phyloP scores from a whole-genome alignment of 345 rosid genomes.

The Aethionema arabicum region DNA sequence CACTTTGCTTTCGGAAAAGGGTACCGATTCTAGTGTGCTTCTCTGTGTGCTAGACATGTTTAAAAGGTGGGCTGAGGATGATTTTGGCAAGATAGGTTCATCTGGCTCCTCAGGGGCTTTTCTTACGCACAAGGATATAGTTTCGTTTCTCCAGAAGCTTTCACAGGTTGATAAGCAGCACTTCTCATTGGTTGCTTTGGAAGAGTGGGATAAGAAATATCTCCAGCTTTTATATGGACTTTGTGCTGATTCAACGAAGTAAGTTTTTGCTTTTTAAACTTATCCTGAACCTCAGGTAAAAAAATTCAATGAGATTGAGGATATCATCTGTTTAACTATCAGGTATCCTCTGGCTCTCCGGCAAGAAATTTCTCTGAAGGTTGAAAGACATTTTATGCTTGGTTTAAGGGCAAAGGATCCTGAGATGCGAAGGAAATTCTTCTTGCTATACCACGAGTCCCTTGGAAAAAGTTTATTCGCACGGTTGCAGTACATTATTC shows the following conservation, averaged over 20 bases:
- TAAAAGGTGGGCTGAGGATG: constrained; percentile 88
- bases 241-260: constrained; percentile 85
- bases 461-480: constrained; percentile 69
- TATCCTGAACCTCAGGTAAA: constrained; percentile 6
- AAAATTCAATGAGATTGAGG: constrained; percentile 14
- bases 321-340: constrained; percentile 40
- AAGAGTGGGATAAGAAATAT: constrained; percentile 91
- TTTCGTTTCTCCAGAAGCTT: constrained; percentile 82
- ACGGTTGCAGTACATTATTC: constrained; percentile 82
- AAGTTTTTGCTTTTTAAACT: constrained; percentile 33
- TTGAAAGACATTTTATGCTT: constrained; percentile 93
- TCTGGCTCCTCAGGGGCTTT: constrained; percentile 50
- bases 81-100: constrained; percentile 53
- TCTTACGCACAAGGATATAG: constrained; percentile 70
- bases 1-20: constrained; percentile 79
- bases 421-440: constrained; percentile 77
- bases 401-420: constrained; percentile 97
- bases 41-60: constrained; percentile 76
- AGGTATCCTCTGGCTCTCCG: constrained; percentile 65
- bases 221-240: constrained; percentile 90
- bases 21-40: constrained; percentile 84
- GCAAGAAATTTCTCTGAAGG: constrained; percentile 93
- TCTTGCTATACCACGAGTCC: constrained; percentile 78
- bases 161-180: constrained; percentile 89
- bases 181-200: constrained; percentile 58